Percentiles rank a stretch among this genome's conserved stretches.
Evolutionary conservation across 2,329 filamentous ascomycete species (phyloP).

Genomic region (Davidsoniella australis): DNA sequence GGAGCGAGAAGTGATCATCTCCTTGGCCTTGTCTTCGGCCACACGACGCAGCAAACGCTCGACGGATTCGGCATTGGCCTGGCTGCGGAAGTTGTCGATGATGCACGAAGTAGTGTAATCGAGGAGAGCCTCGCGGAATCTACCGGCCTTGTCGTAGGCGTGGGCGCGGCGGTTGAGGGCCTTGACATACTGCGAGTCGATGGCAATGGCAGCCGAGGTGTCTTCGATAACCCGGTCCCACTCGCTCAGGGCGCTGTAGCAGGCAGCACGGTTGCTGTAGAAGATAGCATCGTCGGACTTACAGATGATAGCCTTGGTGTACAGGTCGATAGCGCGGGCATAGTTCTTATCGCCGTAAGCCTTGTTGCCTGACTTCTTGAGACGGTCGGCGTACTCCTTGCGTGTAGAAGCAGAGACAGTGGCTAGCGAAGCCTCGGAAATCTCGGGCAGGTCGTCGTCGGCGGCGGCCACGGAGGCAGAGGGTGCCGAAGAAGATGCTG

Average conservation of each 20-base stretch:
- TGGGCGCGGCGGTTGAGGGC: constrained; percentile 91
- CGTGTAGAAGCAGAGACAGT: constrained; percentile 46
- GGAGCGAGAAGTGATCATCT: constrained; percentile 68
- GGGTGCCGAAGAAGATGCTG: constrained; percentile 6
- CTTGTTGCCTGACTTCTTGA: constrained; percentile 93
- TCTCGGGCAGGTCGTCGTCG: constrained; percentile 53
- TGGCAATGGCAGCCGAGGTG: constrained; percentile 81
- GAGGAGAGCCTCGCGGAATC: constrained; percentile 83
- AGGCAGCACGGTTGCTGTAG: constrained; percentile 96
- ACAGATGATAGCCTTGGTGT: constrained; percentile 90
- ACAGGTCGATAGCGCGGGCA: constrained; percentile 81
- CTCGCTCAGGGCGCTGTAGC: constrained; percentile 80
- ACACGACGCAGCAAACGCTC: constrained; percentile 93
- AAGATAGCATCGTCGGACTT: constrained; percentile 95
- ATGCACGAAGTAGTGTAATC: constrained; percentile 99
- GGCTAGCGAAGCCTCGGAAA: constrained; percentile 39
- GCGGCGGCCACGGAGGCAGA: constrained; percentile 24
- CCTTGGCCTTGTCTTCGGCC: constrained; percentile 82
- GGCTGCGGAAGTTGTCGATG: constrained; percentile 92
- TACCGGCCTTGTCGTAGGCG: constrained; percentile 84
- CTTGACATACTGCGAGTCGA: constrained; percentile 94
- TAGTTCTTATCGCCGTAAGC: constrained; percentile 91
- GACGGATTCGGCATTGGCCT: constrained; percentile 72
- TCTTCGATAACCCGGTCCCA: constrained; percentile 97
- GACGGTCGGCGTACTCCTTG: constrained; percentile 72